Base-by-base conservation (phyloP, 1,284 basidiomycete genomes). In the Neolentinus lepideus region DNA sequence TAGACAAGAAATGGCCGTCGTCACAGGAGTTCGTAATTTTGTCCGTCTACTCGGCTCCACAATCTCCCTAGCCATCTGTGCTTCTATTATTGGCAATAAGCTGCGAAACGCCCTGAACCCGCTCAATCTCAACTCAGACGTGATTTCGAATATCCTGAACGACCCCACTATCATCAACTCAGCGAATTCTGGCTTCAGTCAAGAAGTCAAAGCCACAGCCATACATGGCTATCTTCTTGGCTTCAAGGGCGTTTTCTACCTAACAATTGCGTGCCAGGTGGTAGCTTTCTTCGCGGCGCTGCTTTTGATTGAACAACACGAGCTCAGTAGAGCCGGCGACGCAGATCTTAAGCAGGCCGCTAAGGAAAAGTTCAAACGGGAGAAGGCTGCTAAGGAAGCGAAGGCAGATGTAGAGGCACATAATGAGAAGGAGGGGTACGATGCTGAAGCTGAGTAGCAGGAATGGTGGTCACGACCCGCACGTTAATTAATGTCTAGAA, bases 1-100 rank as follows among this genome's bases (percentile, higher is more conserved):
- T 0, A 61, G 73, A 0, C 60, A 64, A 35, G 71, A 75, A 33
- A 68, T 74, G 63, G 67, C 67, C 3, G 66, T 67, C 9, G 60
- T 61, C 29, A 62, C 61, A 12, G 58, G 57, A 2, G 56, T 61
- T 22, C 54, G 61, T 16, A 60, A 65, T 58, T 75, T 75, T 56
- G 58, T 73, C 51, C 69, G 74, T 4, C 63, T 69, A 1, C 62
- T 75, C 21, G 74, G 73, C n/a, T 73, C 72, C 1, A 67, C 71
- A 1, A 58, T 75, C 11, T 62, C 65, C 3, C 63, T 75, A 2
- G 73, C 73, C 14, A 64, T 75, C 27, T 67, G 64, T 25, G 65
- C 66, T 1, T 67, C 70, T 35, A 60, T 64, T 50, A 56, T 66
- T 27, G 61, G 61, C 57, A 62, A 62, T 55, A 55, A 53, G 47